A percentile compares a stretch with the other conserved stretches of the same genome.
Evolutionary conservation across 1,139 yeast species (phyloP).

Genomic region (Pichia sp.): DNA sequence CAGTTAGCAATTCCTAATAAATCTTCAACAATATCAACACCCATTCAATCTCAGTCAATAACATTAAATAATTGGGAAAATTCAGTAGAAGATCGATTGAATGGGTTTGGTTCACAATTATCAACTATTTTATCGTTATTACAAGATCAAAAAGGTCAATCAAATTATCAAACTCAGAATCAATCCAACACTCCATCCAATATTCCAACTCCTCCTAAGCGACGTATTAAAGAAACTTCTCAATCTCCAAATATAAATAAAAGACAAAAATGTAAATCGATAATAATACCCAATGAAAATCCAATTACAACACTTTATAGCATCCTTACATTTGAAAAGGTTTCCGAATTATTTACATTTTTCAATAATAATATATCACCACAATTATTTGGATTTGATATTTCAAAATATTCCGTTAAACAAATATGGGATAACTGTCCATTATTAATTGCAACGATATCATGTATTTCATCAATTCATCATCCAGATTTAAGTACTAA

Average conservation of each 20-base stretch:
- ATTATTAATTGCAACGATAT: constrained; percentile 52
- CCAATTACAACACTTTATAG: constrained; percentile 8
- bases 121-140: constrained; percentile 22
- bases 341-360: constrained; percentile 43
- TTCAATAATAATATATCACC: constrained; percentile 55
- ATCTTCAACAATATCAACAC: not conserved
- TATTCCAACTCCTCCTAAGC: not conserved
- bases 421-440: constrained; percentile 54
- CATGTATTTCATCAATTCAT: constrained; percentile 59
- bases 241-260: not conserved
- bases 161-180: not conserved
- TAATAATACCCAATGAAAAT: not conserved
- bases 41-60: not conserved
- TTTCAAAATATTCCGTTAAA: constrained; percentile 45
- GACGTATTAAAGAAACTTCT: not conserved
- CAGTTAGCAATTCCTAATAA: not conserved
- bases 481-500: constrained; percentile 51
- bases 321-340: constrained; percentile 37
- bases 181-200: not conserved
- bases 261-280: not conserved
- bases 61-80: constrained; percentile 20
- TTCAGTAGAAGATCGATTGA: constrained; percentile 33
- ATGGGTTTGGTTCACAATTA: constrained; percentile 26
- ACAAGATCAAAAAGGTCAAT: constrained; percentile 12
- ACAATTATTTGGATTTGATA: constrained; percentile 61